Evolutionary conservation across 257 asterid genomes (phyloP).

Genomic region (Scutellaria galericulata): DNA sequence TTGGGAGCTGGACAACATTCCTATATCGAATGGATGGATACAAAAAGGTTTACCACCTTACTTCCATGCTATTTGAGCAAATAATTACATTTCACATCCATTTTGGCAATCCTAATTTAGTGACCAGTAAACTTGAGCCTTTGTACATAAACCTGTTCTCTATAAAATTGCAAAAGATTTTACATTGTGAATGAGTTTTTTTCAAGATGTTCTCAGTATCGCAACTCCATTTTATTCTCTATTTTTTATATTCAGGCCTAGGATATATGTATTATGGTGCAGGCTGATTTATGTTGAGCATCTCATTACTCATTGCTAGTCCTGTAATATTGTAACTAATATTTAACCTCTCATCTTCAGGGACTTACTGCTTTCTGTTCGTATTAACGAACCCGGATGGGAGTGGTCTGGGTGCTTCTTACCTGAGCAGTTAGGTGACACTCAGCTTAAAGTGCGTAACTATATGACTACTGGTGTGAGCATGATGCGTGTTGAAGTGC

Average conservation of each 20-base stretch:
- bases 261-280: not conserved
- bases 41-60: conserved; percentile 61
- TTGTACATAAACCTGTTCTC: not conserved
- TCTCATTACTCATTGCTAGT: conserved; percentile 17
- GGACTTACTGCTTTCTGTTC: conserved; percentile 78
- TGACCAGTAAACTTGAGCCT: conserved; percentile 25
- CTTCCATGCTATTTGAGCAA: conserved; percentile 20
- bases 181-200: not conserved
- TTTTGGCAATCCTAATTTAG: conserved; percentile 31
- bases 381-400: conserved; percentile 93
- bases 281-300: conserved; percentile 13
- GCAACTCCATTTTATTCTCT: conserved; percentile 5
- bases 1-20: conserved; percentile 79
- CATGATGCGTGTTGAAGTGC: conserved; percentile 95
- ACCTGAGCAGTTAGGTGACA: conserved; percentile 94
- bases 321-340: conserved; percentile 13
- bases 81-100: conserved; percentile 17
- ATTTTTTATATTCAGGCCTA: conserved; percentile 20
- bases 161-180: conserved; percentile 4
- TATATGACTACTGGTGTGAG: conserved; percentile 69
- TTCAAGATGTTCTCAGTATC: not conserved
- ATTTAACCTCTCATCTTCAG: conserved; percentile 47
- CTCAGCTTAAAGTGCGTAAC: conserved; percentile 88
- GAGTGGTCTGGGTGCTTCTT: conserved; percentile 99
- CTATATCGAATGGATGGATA: conserved; percentile 85